phyloP scores from a whole-genome alignment of 2,329 filamentous ascomycete species.

The Alternaria consortialis region DNA sequence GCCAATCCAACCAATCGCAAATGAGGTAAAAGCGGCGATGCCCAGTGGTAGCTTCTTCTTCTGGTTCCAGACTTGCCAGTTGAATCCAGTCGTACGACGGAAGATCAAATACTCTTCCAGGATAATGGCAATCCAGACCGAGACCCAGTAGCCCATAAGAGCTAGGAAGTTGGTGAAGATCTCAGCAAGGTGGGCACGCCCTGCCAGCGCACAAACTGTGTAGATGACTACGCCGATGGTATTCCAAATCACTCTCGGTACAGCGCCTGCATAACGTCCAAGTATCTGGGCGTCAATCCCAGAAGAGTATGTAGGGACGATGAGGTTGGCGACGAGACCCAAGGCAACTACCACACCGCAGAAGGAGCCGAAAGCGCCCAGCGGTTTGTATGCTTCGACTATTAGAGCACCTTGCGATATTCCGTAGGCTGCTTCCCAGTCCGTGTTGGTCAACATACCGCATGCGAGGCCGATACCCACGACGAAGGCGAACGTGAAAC shows the following conservation, averaged over 20 bases:
- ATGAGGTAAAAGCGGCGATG: slow-evolving; percentile 67
- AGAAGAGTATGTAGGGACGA: slow-evolving; percentile 69
- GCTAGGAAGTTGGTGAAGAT: slow-evolving; percentile 76
- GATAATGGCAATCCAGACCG: slow-evolving; percentile 70
- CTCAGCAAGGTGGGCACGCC: slow-evolving; percentile 66
- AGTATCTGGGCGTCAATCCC: slow-evolving; percentile 75
- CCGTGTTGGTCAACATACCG: slow-evolving; percentile 61
- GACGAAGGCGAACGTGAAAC: slow-evolving; percentile 69
- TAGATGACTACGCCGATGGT: slow-evolving; percentile 69
- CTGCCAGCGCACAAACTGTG: slow-evolving; percentile 70
- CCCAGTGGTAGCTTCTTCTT: slow-evolving; percentile 68
- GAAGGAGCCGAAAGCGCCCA: slow-evolving; percentile 72
- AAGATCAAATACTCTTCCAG: slow-evolving; percentile 71
- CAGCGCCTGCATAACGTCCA: slow-evolving; percentile 63
- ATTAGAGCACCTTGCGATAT: slow-evolving; percentile 71
- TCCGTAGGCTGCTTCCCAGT: slow-evolving; percentile 67
- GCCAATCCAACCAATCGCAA: slow-evolving; percentile 71
- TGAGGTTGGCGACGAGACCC: slow-evolving; percentile 71
- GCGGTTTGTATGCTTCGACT: slow-evolving; percentile 66
- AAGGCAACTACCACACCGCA: slow-evolving; percentile 71
- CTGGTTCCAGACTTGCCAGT: slow-evolving; percentile 70
- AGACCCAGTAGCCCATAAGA: slow-evolving; percentile 76
- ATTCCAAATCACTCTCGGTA: slow-evolving; percentile 73
- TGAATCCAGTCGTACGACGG: slow-evolving; percentile 61
- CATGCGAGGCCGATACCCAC: slow-evolving; percentile 70